phyloP scores from a whole-genome alignment of 2,329 filamentous ascomycete species.

The Pseudogymnoascus sp. region DNA sequence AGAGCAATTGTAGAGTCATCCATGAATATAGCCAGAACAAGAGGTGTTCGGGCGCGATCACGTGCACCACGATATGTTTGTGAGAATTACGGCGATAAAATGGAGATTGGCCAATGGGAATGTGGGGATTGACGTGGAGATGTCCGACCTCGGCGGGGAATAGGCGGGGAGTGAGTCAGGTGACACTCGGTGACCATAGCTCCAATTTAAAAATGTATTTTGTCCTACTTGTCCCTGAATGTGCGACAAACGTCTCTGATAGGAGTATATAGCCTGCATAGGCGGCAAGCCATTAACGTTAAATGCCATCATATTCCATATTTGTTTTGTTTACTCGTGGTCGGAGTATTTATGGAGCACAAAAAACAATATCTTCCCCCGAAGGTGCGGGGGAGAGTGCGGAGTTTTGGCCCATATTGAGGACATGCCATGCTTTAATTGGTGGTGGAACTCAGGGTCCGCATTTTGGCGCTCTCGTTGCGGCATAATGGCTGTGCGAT shows the following conservation, averaged over 20 bases:
- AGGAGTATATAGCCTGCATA: not conserved
- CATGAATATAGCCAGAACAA: conserved; percentile 6
- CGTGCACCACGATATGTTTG: conserved; percentile 5
- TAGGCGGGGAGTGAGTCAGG: conserved; percentile 1
- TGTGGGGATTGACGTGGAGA: not conserved
- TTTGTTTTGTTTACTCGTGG: not conserved
- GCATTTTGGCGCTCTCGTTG: not conserved
- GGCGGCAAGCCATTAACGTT: not conserved
- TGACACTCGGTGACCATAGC: not conserved
- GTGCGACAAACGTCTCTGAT: not conserved
- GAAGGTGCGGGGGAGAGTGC: conserved; percentile 3
- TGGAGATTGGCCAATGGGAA: not conserved
- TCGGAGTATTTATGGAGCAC: not conserved
- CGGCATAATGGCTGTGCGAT: not conserved
- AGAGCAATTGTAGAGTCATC: conserved; percentile 3
- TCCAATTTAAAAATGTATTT: not conserved
- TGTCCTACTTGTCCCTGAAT: not conserved
- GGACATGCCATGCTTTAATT: not conserved
- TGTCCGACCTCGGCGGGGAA: conserved; percentile 7
- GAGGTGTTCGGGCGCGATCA: not conserved
- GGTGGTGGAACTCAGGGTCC: conserved; percentile 5
- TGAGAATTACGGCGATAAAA: not conserved
- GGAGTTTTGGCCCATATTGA: not conserved
- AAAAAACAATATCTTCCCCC: not conserved
- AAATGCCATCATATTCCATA: not conserved